phyloP scores from a whole-genome alignment of 352 stramenopile species.

The Pythium plurisporium region DNA sequence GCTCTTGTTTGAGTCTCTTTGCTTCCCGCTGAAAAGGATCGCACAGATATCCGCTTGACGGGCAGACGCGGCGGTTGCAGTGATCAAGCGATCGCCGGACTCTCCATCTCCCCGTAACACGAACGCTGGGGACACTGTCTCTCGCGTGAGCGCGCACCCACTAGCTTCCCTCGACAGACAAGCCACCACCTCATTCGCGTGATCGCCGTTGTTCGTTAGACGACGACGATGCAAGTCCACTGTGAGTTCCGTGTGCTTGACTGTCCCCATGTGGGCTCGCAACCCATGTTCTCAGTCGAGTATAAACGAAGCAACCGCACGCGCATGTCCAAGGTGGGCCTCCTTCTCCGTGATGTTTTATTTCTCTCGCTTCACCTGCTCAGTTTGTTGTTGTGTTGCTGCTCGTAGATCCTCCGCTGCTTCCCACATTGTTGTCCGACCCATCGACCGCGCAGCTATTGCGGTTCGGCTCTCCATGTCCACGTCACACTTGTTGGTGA shows the following conservation, averaged over 20 bases:
- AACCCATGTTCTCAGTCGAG: constrained; percentile 21
- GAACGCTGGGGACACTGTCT: no score
- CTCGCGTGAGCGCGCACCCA: neutral
- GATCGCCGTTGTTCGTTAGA: neutral
- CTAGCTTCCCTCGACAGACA: neutral
- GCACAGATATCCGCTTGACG: no score
- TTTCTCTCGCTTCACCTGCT: no score
- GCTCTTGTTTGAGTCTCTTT: neutral
- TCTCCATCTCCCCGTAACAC: neutral
- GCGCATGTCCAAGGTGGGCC: constrained; percentile 37
- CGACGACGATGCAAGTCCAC: constrained; percentile 18
- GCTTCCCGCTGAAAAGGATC: no score
- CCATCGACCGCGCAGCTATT: constrained; percentile 47
- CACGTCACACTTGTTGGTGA: constrained; percentile 13
- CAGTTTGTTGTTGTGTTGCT: neutral
- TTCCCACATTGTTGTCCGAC: constrained; percentile 56
- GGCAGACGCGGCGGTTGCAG: neutral
- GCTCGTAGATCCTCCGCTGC: constrained; percentile 43
- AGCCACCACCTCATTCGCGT: neutral
- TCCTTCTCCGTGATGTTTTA: neutral
- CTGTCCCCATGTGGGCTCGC: constrained; percentile 20
- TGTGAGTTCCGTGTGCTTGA: constrained; percentile 29
- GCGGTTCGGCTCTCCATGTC: constrained; percentile 36
- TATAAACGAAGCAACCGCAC: constrained; percentile 40
- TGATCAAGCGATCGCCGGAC: neutral